Evolutionary conservation across 108 stramenopile species (phyloP).

Genomic region (Skeletonema marinoi): DNA sequence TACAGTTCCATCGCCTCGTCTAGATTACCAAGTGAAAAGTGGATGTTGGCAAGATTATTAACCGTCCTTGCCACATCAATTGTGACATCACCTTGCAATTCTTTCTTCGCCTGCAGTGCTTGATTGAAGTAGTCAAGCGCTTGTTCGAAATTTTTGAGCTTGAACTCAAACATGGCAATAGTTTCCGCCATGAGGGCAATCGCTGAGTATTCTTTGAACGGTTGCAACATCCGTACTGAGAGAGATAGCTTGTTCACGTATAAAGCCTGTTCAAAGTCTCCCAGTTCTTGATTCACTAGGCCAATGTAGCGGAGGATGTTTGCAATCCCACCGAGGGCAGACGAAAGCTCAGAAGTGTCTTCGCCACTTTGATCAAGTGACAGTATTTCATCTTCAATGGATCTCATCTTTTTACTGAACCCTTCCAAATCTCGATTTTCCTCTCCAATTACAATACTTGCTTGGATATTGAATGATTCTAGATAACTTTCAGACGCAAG

Average conservation of each 20-base stretch:
- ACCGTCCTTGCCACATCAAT: slow-evolving; percentile 50
- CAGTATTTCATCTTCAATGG: slow-evolving; percentile 15
- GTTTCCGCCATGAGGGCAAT: slow-evolving; percentile 55
- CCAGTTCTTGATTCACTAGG: slow-evolving; percentile 48
- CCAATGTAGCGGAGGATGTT: slow-evolving; percentile 53
- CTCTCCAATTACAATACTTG: slow-evolving; percentile 44
- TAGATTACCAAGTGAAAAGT: slow-evolving; percentile 48
- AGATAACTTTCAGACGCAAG: slow-evolving; percentile 45
- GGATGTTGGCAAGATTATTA: slow-evolving; percentile 57
- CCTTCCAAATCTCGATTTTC: slow-evolving; percentile 31
- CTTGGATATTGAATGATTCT: slow-evolving; percentile 55
- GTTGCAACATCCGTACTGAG: slow-evolving; percentile 45
- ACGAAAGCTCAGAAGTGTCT: slow-evolving; percentile 23
- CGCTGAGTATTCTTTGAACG: slow-evolving; percentile 43
- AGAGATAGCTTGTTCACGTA: slow-evolving; percentile 43
- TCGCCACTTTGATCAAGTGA: slow-evolving; percentile 16
- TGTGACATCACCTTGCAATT: slow-evolving; percentile 36
- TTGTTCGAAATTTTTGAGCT: slow-evolving; percentile 46
- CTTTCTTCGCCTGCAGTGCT: slow-evolving; percentile 48
- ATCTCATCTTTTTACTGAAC: slow-evolving; percentile 27
- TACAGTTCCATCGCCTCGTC: slow-evolving; percentile 52
- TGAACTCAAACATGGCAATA: slow-evolving; percentile 56
- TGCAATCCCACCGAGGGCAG: slow-evolving; percentile 45
- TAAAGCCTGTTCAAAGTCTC: slow-evolving; percentile 46
- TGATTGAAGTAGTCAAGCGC: slow-evolving; percentile 51